Conservation (phyloP, 225 moss, liverwort and hornwort species). For the Antitrichia curtipendula region DNA sequence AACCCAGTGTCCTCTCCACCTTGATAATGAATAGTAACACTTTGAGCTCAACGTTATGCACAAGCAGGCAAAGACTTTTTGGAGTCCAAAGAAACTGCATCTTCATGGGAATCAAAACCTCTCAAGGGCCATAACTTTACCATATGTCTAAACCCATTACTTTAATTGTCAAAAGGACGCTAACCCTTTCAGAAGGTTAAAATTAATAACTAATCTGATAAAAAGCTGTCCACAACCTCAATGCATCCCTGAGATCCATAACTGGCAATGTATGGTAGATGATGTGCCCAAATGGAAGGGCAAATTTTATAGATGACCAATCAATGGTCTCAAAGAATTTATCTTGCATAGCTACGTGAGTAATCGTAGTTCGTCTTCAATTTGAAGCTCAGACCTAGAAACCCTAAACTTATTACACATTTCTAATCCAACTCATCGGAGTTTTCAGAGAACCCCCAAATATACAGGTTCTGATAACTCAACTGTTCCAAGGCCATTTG, state of each 20-base stretch:
- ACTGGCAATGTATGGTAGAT: not conserved
- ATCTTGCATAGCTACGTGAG: not conserved
- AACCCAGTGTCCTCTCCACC: not conserved
- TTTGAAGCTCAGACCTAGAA: not conserved
- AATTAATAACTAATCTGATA: not conserved
- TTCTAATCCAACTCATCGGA: not conserved
- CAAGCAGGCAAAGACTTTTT: not conserved
- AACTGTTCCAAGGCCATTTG: not conserved
- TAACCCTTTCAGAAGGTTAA: not conserved
- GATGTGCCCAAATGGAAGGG: conserved; percentile 1
- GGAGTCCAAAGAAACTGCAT: not conserved
- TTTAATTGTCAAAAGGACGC: not conserved
- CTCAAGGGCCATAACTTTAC: not conserved
- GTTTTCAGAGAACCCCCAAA: not conserved
- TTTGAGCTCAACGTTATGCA: not conserved
- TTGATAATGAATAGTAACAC: not conserved
- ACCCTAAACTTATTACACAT: not conserved
- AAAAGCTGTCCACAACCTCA: not conserved
- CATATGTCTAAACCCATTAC: not conserved
- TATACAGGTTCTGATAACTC: not conserved
- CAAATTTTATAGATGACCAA: not conserved
- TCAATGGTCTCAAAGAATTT: conserved; percentile 13
- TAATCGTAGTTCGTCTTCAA: not conserved
- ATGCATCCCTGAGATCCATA: not conserved
- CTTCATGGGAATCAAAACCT: not conserved